These are phyloP conservation scores for Pythium plurisporium DNA, from an alignment of 352 stramenopile species.

Conservation along the genomic window DNA sequence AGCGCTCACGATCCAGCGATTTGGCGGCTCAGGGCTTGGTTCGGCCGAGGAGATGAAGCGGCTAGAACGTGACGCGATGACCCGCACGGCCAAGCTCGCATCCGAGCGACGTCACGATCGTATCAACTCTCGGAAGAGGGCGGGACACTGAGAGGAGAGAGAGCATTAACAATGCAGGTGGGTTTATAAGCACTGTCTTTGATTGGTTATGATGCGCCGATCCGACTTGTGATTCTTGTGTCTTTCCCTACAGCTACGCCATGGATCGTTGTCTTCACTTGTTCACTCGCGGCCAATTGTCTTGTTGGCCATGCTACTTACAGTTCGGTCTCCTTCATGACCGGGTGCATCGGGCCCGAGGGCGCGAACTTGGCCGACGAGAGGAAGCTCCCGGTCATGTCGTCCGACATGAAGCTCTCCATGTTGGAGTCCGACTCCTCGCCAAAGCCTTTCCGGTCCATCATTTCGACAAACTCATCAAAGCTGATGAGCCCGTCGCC, in stretches of 20 bases:
- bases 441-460: constrained; percentile 81
- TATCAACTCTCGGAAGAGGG: constrained; percentile 69
- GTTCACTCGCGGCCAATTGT: neutral
- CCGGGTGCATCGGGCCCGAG: constrained; percentile 7
- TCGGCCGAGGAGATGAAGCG: constrained; percentile 43
- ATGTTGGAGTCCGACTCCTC: constrained; percentile 61
- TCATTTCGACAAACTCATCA: constrained; percentile 91
- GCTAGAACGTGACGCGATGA: constrained; percentile 59
- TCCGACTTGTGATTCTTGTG: too few species aligned
- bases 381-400: constrained; percentile 53
- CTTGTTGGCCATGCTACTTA: constrained; percentile 24
- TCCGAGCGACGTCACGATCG: constrained; percentile 76
- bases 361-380: constrained; percentile 33
- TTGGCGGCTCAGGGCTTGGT: constrained; percentile 17
- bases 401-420: constrained; percentile 37
- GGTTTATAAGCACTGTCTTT: neutral
- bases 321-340: constrained; percentile 75
- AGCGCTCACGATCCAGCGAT: constrained; percentile 64
- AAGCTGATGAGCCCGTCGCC: constrained; percentile 91
- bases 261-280: neutral
- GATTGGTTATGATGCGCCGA: too few species aligned
- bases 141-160: constrained; percentile 18
- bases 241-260: neutral
- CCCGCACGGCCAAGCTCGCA: constrained; percentile 55
- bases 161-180: neutral